Percentiles rank a stretch among this genome's conserved stretches.
Conservation (phyloP, 768 basidiomycete genomes). For the Galerina marginata region DNA sequence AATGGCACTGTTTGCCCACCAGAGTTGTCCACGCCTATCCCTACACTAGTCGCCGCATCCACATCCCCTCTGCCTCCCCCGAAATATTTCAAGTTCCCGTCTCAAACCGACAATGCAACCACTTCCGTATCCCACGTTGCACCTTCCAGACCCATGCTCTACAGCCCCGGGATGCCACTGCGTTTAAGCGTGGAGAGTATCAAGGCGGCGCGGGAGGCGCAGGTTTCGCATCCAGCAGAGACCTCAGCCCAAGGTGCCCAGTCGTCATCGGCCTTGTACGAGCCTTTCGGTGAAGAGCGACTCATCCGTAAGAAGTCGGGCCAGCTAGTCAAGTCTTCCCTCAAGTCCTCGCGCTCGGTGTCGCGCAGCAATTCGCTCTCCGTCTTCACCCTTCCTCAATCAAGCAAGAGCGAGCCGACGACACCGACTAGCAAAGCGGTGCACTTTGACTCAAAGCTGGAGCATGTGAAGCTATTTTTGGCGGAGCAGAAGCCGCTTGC, state of each 20-base stretch:
- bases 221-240: slow-evolving; percentile 31
- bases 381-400: slow-evolving; percentile 52
- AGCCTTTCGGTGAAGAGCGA: slow-evolving; percentile 39
- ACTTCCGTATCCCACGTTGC: slow-evolving; percentile 12
- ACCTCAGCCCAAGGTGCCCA: slow-evolving; percentile 23
- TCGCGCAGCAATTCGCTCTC: slow-evolving; percentile 51
- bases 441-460: slow-evolving; percentile 90
- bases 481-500: slow-evolving; percentile 95
- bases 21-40: slow-evolving; percentile 50
- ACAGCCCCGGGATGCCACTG: slow-evolving; percentile 46
- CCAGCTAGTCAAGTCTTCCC: slow-evolving; percentile 88
- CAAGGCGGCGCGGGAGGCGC: slow-evolving; percentile 32
- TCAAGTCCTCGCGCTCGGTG: slow-evolving; percentile 72
- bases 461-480: slow-evolving; percentile 93
- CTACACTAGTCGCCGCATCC: slow-evolving; percentile 24
- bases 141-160: slow-evolving; percentile 38
- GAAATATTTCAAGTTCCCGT: slow-evolving; percentile 28
- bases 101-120: slow-evolving; percentile 8
- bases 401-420: slow-evolving; percentile 81
- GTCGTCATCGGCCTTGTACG: slow-evolving; percentile 30
- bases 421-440: slow-evolving; percentile 86
- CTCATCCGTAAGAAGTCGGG: slow-evolving; percentile 92
- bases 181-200: slow-evolving; percentile 33
- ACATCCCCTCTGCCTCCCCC: not conserved
- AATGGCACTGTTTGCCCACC: slow-evolving; percentile 31